Conservation (phyloP, 2,329 filamentous ascomycete genomes). For the Alternaria incomplexa region DNA sequence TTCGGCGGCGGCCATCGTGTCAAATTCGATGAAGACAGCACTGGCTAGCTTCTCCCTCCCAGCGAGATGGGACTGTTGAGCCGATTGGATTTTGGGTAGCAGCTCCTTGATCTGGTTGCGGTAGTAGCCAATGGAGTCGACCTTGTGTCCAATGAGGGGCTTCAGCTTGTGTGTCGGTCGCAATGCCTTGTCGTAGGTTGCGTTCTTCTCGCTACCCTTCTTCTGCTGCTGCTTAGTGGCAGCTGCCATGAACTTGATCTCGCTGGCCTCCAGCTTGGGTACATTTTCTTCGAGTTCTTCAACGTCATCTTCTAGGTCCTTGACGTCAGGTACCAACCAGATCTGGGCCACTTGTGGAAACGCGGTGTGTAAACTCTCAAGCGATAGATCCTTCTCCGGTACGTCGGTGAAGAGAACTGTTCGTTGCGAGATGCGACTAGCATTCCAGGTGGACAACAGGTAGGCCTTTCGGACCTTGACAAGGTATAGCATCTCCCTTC, state of each 20-base stretch:
- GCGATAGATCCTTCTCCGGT: constrained; percentile 46
- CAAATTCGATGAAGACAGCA: constrained; percentile 88
- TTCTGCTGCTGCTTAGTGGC: constrained; percentile 2
- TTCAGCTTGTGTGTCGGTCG: constrained; percentile 50
- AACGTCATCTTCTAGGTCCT: constrained; percentile 52
- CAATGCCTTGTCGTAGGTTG: constrained; percentile 69
- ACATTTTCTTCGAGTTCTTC: constrained; percentile 52
- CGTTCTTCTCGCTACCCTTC: constrained; percentile 54
- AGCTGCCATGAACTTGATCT: constrained; percentile 47
- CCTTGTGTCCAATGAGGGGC: constrained; percentile 50
- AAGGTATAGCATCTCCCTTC: constrained; percentile 53
- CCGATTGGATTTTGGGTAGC: constrained; percentile 70
- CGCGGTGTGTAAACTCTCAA: constrained; percentile 48
- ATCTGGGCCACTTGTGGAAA: constrained; percentile 50
- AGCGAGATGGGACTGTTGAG: constrained; percentile 70
- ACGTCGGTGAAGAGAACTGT: constrained; percentile 58
- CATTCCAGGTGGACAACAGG: constrained; percentile 51
- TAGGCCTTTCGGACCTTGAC: constrained; percentile 57
- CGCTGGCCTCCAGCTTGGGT: constrained; percentile 52
- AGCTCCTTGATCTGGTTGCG: constrained; percentile 75
- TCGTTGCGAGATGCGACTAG: constrained; percentile 53
- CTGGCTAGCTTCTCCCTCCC: constrained; percentile 71
- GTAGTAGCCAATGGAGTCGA: constrained; percentile 83
- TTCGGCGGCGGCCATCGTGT: constrained; percentile 81
- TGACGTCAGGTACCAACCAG: constrained; percentile 56